These are phyloP conservation scores for Cucumis cinereus DNA, from an alignment of 306 rosid species.

Conservation along the genomic window DNA sequence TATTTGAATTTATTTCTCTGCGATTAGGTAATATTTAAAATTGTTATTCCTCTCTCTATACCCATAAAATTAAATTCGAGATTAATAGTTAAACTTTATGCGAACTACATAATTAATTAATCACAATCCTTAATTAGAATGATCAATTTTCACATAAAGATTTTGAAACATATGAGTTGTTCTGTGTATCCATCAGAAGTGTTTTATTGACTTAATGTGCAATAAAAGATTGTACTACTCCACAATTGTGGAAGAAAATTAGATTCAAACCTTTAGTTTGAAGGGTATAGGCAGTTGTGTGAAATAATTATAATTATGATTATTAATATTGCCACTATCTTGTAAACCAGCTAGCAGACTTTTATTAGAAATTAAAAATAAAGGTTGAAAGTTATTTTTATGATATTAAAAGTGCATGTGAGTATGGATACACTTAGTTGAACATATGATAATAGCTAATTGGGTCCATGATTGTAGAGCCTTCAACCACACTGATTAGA, in stretches of 20 bases:
- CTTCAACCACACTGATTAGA: slow-evolving; percentile 1
- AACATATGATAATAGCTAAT: slow-evolving; percentile 3
- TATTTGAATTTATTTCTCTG: too few relatives aligned
- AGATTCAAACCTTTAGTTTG: neutral
- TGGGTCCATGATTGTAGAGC: slow-evolving; percentile 5
- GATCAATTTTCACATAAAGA: neutral
- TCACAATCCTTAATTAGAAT: neutral
- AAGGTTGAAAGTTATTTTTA: too few relatives aligned
- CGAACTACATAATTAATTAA: too few relatives aligned
- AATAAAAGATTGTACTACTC: neutral
- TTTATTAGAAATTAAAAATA: neutral
- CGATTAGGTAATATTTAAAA: too few relatives aligned
- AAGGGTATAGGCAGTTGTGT: neutral
- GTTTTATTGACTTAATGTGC: neutral
- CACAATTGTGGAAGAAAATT: neutral
- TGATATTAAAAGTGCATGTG: slow-evolving; percentile 1
- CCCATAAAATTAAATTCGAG: too few relatives aligned
- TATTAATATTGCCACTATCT: neutral
- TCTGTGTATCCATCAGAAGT: neutral
- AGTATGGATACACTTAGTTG: neutral
- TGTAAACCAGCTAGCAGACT: slow-evolving; percentile 1
- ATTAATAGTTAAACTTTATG: too few relatives aligned
- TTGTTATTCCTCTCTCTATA: too few relatives aligned
- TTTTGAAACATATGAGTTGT: neutral
- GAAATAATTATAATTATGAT: neutral